Base-by-base conservation (phyloP, 192 early-diverging fungal genomes). In the Rhizophlyctis rosea region DNA sequence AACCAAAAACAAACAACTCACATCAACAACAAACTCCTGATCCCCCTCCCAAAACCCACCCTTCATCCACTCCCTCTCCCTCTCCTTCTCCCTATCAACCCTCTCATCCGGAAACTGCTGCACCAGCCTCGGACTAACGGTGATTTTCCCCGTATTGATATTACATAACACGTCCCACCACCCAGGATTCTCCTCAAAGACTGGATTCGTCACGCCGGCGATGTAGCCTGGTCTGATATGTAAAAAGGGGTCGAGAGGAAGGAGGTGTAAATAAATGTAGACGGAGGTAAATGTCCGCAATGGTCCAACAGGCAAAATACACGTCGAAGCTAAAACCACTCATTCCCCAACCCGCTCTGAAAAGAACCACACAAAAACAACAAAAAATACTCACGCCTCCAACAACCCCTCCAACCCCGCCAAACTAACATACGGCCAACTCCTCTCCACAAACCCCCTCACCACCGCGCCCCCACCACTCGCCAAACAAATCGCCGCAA, bases 131-230 rank as follows among this genome's bases (percentile, higher is more conserved):
- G 89, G 91, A 66, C 91, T 94, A 39, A 98, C 88, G n/a, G 87
- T 91, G 54, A 98, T 94, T 64, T 89, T 91, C 51, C 92, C 92
- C 1, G 93, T 92, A 62, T 88, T 90, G 60, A 98, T 90, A 69
- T 96, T 93, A 72, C 89, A 96, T 21, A 94, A 77, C n/a, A 98
- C 80, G 79, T 98, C 95, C 93, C 94, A 98, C 92, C 93, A 94
- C 52, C 85, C 77, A 13, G 89, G 81, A 34, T 93, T 88, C 66
- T 96, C 91, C 67, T 95, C 94, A 76, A 96, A 94, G 0, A 90
- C 83, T n/a, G 91, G 90, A 72, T 98, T 96, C 0, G 95, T 95
- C 9, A 96, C 93, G 16, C 95, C 95, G 3, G 95, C 95, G 73
- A 98, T 93, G 72, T 91, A 98, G 4, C 92, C 94, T 23, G 91